Conservation (phyloP, 2,329 filamentous ascomycete species). For the Mycocentrospora acerina region DNA sequence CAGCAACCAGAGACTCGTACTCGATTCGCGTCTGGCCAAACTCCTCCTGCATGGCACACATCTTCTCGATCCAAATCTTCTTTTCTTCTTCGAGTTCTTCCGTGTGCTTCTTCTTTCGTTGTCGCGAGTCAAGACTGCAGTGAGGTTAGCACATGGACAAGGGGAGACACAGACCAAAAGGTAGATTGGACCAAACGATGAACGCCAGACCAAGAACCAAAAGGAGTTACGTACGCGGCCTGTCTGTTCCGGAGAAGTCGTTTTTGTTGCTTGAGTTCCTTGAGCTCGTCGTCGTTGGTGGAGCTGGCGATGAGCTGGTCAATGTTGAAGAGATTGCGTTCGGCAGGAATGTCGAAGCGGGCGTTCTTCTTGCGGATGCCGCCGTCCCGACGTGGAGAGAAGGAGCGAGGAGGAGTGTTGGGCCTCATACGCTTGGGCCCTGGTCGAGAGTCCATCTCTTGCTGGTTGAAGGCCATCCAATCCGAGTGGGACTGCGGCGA, state of each 20-base stretch:
- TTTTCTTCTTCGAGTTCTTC: slow-evolving; percentile 96
- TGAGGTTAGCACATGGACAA: slow-evolving; percentile 40
- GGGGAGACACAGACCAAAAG: slow-evolving; percentile 35
- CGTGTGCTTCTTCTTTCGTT: slow-evolving; percentile 97
- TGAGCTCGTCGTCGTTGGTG: slow-evolving; percentile 88
- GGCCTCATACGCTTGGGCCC: slow-evolving; percentile 61
- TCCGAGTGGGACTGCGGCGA: slow-evolving; percentile 65
- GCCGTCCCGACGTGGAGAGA: slow-evolving; percentile 76
- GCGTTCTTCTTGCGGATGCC: slow-evolving; percentile 99
- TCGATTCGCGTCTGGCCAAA: slow-evolving; percentile 67
- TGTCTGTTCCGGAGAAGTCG: slow-evolving; percentile 91
- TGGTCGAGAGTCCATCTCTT: slow-evolving; percentile 52
- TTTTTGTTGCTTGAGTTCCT: slow-evolving; percentile 98
- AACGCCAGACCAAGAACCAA: slow-evolving; percentile 48
- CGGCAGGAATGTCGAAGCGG: slow-evolving; percentile 92
- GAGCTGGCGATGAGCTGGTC: slow-evolving; percentile 88
- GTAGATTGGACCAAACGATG: slow-evolving; percentile 29
- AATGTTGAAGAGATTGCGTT: slow-evolving; percentile 92
- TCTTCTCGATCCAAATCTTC: slow-evolving; percentile 79
- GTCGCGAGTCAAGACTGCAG: slow-evolving; percentile 84
- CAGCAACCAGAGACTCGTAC: slow-evolving; percentile 49
- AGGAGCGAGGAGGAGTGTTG: slow-evolving; percentile 69
- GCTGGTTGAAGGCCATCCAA: slow-evolving; percentile 54
- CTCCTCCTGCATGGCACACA: slow-evolving; percentile 77
- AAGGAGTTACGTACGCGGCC: slow-evolving; percentile 70